These are phyloP conservation scores for Globisporangium sylvaticum DNA, from an alignment of 352 stramenopile genomes.

Conservation along the genomic window DNA sequence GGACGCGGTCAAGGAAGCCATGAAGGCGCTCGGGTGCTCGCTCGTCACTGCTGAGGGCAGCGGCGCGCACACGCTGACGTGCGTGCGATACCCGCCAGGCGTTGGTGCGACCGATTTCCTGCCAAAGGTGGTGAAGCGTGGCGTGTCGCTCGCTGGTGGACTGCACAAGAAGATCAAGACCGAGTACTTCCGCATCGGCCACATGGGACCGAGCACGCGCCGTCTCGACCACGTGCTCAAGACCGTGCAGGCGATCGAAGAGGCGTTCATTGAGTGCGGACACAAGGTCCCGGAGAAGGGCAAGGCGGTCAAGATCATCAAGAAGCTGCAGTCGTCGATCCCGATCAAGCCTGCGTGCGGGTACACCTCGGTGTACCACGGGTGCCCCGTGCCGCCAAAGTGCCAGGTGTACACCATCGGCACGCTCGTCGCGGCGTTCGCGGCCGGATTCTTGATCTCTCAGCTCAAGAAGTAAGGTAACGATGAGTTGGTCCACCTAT, in stretches of 20 bases:
- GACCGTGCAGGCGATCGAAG: slow-evolving; percentile 69
- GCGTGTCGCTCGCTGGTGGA: slow-evolving; percentile 67
- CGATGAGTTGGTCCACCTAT: no score
- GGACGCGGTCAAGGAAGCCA: slow-evolving; percentile 62
- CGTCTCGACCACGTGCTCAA: slow-evolving; percentile 73
- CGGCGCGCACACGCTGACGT: slow-evolving; percentile 68
- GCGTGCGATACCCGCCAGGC: slow-evolving; percentile 65
- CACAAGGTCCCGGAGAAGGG: slow-evolving; percentile 56
- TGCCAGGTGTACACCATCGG: slow-evolving; percentile 68
- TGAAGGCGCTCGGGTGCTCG: slow-evolving; percentile 55
- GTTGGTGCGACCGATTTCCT: slow-evolving; percentile 64
- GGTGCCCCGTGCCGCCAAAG: slow-evolving; percentile 63
- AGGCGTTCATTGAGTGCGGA: slow-evolving; percentile 64
- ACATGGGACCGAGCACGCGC: slow-evolving; percentile 78
- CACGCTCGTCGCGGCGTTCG: slow-evolving; percentile 54
- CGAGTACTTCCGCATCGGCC: slow-evolving; percentile 82
- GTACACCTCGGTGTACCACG: slow-evolving; percentile 39
- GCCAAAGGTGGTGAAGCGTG: slow-evolving; percentile 64
- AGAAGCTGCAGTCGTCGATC: slow-evolving; percentile 47
- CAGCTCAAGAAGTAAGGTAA: slow-evolving; percentile 43
- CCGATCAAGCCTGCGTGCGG: slow-evolving; percentile 43
- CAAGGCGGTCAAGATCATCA: slow-evolving; percentile 52
- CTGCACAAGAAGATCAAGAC: slow-evolving; percentile 83
- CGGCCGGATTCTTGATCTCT: slow-evolving; percentile 49
- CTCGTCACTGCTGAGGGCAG: slow-evolving; percentile 50